Evolutionary conservation across 2,329 filamentous ascomycete species (phyloP).

Genomic region (Coniochaeta ligniaria): DNA sequence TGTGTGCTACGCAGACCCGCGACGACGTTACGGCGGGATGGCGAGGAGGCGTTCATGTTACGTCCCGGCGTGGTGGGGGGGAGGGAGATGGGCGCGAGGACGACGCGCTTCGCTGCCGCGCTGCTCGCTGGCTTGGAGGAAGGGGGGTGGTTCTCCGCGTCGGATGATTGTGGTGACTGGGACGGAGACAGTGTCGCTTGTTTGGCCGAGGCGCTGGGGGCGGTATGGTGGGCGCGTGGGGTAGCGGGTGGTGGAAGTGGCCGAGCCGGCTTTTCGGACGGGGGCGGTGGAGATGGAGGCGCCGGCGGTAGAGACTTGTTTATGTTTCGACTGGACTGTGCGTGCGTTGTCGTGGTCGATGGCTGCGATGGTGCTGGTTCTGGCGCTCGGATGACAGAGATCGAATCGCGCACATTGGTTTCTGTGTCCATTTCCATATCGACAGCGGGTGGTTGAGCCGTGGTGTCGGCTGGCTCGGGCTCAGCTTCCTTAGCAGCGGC

Average conservation of each 20-base stretch:
- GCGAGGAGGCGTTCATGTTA: constrained; percentile 57
- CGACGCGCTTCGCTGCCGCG: constrained; percentile 31
- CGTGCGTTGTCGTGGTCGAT: neutral
- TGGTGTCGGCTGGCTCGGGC: constrained; percentile 1
- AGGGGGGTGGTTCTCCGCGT: constrained; percentile 73
- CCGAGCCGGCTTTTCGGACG: neutral
- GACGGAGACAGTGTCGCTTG: constrained; percentile 55
- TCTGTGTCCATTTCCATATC: constrained; percentile 4
- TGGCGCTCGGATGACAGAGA: constrained; percentile 5
- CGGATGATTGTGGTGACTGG: constrained; percentile 66
- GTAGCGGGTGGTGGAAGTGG: constrained; percentile 22
- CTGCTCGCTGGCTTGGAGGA: constrained; percentile 45
- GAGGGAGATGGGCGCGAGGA: constrained; percentile 33
- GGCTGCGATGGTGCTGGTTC: constrained; percentile 5
- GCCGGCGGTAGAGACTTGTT: constrained; percentile 22
- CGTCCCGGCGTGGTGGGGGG: constrained; percentile 39
- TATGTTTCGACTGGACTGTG: neutral
- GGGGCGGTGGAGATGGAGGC: constrained; percentile 13
- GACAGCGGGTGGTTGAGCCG: neutral
- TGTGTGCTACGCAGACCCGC: constrained; percentile 47
- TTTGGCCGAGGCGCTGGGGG: constrained; percentile 39
- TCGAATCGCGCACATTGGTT: constrained; percentile 6
- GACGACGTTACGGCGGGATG: constrained; percentile 54
- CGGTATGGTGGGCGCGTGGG: constrained; percentile 19
- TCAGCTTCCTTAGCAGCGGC: constrained; percentile 5